Conservation (phyloP, 169 alveolate species). For the Neospora caninum region DNA sequence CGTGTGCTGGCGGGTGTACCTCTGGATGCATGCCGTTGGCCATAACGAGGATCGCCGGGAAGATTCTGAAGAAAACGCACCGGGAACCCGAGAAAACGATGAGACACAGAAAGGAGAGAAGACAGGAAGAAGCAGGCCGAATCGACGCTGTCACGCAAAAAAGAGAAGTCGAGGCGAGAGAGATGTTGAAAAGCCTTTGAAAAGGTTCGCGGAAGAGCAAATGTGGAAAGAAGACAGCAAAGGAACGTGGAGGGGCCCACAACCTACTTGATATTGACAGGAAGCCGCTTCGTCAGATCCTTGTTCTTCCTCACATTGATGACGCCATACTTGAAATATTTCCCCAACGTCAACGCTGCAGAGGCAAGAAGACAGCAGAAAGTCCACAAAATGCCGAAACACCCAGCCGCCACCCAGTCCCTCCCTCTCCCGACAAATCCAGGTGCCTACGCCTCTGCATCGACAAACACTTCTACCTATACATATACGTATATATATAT, state of each 20-base stretch:
- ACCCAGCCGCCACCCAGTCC: neutral
- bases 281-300: constrained; percentile 42
- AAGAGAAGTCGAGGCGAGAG: neutral
- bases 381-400: neutral
- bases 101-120: neutral
- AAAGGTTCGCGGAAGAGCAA: too few relatives aligned
- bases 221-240: neutral
- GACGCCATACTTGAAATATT: constrained; percentile 57
- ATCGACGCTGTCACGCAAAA: too few relatives aligned
- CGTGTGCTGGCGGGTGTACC: neutral
- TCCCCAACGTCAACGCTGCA: constrained; percentile 62
- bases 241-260: neutral
- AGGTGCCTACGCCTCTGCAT: neutral
- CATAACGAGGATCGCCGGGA: constrained; percentile 61
- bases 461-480: neutral
- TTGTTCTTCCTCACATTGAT: constrained; percentile 47
- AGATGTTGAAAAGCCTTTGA: neutral
- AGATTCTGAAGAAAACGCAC: constrained; percentile 15
- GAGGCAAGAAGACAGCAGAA: neutral
- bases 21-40: constrained; percentile 66
- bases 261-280: constrained; percentile 53
- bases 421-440: neutral
- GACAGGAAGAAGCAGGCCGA: too few relatives aligned
- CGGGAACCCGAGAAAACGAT: neutral
- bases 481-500: neutral